Evolutionary conservation across 2,329 filamentous ascomycete species (phyloP).

Genomic region (Hyphodiscus sp.): DNA sequence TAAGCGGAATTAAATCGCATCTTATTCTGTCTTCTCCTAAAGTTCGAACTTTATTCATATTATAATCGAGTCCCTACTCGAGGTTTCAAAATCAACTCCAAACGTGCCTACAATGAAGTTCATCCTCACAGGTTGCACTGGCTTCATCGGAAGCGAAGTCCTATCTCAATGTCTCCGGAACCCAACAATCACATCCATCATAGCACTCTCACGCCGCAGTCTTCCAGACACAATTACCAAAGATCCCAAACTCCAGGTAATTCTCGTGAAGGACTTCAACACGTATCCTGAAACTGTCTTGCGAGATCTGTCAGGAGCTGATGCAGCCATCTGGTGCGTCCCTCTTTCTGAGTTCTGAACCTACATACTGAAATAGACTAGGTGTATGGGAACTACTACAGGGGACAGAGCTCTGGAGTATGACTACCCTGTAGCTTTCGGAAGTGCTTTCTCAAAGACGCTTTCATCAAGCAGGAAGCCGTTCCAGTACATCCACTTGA

Average conservation of each 20-base stretch:
- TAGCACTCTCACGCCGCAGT: constrained; percentile 43
- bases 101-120: constrained; percentile 44
- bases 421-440: constrained; percentile 1
- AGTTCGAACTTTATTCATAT: too few species aligned
- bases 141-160: constrained; percentile 48
- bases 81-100: background rate
- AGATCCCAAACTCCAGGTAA: constrained; percentile 4
- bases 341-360: background rate
- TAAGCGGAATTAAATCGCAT: too few species aligned
- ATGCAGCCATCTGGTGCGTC: constrained; percentile 16
- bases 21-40: too few species aligned
- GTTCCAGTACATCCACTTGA: constrained; percentile 39
- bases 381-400: constrained; percentile 5
- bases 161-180: constrained; percentile 45
- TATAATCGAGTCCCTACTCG: too few species aligned
- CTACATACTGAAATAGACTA: background rate
- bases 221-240: constrained; percentile 33
- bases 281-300: constrained; percentile 32
- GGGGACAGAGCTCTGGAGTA: constrained; percentile 2
- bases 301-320: constrained; percentile 8
- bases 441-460: constrained; percentile 5
- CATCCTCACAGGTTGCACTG: constrained; percentile 51
- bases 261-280: constrained; percentile 46
- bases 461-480: constrained; percentile 16
- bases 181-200: constrained; percentile 43